Conservation (phyloP, 805 yeast genomes). For the Metschnikowia santaceciliae region DNA sequence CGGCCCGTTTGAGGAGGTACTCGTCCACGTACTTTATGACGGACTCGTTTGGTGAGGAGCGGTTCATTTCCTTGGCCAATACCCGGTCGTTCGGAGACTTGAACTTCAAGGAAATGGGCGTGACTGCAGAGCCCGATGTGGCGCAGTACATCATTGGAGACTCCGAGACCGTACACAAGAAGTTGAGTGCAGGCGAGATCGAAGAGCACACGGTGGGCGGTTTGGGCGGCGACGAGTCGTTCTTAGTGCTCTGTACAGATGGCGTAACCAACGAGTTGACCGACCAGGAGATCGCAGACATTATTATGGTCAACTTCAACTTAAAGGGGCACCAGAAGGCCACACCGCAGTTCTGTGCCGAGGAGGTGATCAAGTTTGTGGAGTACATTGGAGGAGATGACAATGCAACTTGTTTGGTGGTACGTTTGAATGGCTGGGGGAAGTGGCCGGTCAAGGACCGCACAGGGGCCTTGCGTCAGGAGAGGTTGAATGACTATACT, state of each 20-base stretch:
- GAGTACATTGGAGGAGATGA: constrained; percentile 90
- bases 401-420: constrained; percentile 87
- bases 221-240: constrained; percentile 84
- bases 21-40: constrained; percentile 62
- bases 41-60: constrained; percentile 90
- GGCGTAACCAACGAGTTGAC: constrained; percentile 78
- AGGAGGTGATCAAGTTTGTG: constrained; percentile 77
- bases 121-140: constrained; percentile 90
- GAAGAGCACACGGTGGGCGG: constrained; percentile 33
- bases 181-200: constrained; percentile 37
- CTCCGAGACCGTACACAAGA: constrained; percentile 26
- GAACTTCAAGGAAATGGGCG: constrained; percentile 74
- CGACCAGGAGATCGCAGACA: constrained; percentile 90
- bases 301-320: constrained; percentile 65
- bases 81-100: constrained; percentile 93
- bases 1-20: constrained; percentile 62
- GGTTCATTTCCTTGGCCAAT: constrained; percentile 81
- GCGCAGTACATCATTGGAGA: constrained; percentile 67
- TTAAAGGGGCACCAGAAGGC: constrained; percentile 66
- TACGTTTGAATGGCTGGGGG: constrained; percentile 89
- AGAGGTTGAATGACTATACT: constrained; percentile 49
- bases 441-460: constrained; percentile 82
- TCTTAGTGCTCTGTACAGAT: constrained; percentile 77
- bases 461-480: constrained; percentile 78
- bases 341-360: constrained; percentile 81